Conservation (phyloP, 2,329 filamentous ascomycete genomes). For the Zarea fungicola region DNA sequence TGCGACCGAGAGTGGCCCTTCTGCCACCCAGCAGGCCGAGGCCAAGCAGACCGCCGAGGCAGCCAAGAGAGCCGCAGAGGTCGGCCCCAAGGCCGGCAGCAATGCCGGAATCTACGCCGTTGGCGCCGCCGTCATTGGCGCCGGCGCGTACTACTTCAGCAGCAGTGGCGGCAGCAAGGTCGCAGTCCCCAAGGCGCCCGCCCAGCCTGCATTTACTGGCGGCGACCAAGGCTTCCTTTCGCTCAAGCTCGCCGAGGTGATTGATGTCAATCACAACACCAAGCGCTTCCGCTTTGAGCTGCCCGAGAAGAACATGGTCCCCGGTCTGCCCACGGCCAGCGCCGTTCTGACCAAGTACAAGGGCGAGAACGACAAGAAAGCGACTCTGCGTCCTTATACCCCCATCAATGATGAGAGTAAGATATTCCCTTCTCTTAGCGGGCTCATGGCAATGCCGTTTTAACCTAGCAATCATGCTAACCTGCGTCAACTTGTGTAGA, state of each 20-base stretch:
- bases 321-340: conserved; percentile 76
- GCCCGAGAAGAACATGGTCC: conserved; percentile 76
- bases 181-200: conserved; percentile 33
- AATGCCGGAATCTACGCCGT: conserved; percentile 57
- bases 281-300: conserved; percentile 88
- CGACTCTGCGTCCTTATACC: conserved; percentile 87
- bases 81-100: no score
- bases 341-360: conserved; percentile 91
- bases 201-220: conserved; percentile 61
- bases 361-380: conserved; percentile 75
- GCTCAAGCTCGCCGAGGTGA: conserved; percentile 71
- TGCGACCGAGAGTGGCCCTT: conserved; percentile 51
- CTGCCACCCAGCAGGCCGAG: conserved; percentile 12
- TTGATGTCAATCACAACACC: conserved; percentile 87
- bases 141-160: conserved; percentile 52
- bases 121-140: conserved; percentile 54
- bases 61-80: no score
- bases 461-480: background rate
- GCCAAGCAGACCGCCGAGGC: conserved; percentile 39
- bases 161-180: conserved; percentile 40
- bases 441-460: background rate
- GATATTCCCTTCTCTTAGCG: conserved; percentile 16
- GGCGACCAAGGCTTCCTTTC: conserved; percentile 86
- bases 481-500: conserved; percentile 40
- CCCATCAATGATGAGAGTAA: conserved; percentile 79